Conservation (phyloP, 768 basidiomycete species). For the Leccinellum rugosiceps region DNA sequence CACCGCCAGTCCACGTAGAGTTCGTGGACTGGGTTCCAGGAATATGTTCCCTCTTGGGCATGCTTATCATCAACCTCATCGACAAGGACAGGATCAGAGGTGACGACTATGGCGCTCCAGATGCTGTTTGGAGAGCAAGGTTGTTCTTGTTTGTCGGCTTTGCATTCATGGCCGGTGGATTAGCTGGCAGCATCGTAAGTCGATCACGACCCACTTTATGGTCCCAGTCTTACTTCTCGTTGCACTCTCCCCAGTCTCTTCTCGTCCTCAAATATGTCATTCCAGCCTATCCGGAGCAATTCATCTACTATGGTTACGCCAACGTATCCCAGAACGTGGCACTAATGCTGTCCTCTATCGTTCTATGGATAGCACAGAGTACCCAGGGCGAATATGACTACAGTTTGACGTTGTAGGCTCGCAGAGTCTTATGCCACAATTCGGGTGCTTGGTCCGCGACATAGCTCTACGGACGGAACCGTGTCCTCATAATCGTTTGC, state of each 20-base stretch:
- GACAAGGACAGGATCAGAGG: slow-evolving; percentile 88
- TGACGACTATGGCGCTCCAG: slow-evolving; percentile 78
- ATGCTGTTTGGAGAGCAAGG: slow-evolving; percentile 88
- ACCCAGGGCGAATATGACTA: slow-evolving; percentile 89
- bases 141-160: slow-evolving; percentile 93
- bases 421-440: not conserved
- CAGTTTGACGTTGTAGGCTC: slow-evolving; percentile 63
- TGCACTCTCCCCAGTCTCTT: slow-evolving; percentile 56
- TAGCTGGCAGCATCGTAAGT: slow-evolving; percentile 95
- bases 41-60: slow-evolving; percentile 87
- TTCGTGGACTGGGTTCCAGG: slow-evolving; percentile 99
- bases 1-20: slow-evolving; percentile 74
- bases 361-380: slow-evolving; percentile 91
- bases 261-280: slow-evolving; percentile 90
- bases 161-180: slow-evolving; percentile 94
- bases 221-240: not conserved
- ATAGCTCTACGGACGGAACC: not conserved
- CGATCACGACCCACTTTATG: not conserved
- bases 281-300: slow-evolving; percentile 66
- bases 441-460: not conserved
- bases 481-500: not conserved
- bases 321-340: slow-evolving; percentile 93
- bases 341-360: slow-evolving; percentile 79
- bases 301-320: slow-evolving; percentile 88
- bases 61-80: slow-evolving; percentile 89